Evolutionary conservation across 2,329 filamentous ascomycete species (phyloP), one percentile per base, ranked within the genome.

Genomic region (Juglanconis sp.): DNA sequence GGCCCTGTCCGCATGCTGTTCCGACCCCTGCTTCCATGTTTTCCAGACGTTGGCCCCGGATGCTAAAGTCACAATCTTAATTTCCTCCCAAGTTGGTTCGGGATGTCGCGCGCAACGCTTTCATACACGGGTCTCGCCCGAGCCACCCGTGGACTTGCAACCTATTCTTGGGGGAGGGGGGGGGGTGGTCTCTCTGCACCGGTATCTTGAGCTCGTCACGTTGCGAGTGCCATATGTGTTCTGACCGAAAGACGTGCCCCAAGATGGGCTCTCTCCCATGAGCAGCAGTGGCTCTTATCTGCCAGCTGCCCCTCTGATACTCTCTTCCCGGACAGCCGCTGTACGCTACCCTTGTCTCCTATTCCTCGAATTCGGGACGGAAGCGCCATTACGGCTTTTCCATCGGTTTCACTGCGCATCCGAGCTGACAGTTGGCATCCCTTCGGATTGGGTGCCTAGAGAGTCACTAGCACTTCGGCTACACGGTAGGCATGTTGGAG

Each of bases 41-140:
- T 55, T 56, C 47, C 38, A 52, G 51, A 55, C 55, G 58, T 51
- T 51, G 54, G 40, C 51, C 53, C 55, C 50, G 57, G 52, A 50
- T 54, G 38, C 57, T 51, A 34, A 56, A 46, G 57, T 63, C 44
- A 53, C 57, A 55, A 49, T 47, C 42, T 51, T 54, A 60, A 63
- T 63, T 44, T 63, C 58, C 54, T 55, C 34, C 31, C 50, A 44
- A 36, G 35, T 38, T 42, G 30, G 46, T 49, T 48, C 35, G 49
- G 60, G 56, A 50, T 52, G 58, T 48, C 58, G 40, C 58, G 31
- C 47, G 47, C 40, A 31, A 60, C 38, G 44, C 40, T 15, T 34
- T 54, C 40, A 24, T 46, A 24, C 44, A 42, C 46, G 46, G 46
- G 17, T 48, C 53, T 60, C 40, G 53, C 40, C 53, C 50, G 58